phyloP scores from a whole-genome alignment of 106 monocot genomes.

The Phalaenopsis equestris region DNA sequence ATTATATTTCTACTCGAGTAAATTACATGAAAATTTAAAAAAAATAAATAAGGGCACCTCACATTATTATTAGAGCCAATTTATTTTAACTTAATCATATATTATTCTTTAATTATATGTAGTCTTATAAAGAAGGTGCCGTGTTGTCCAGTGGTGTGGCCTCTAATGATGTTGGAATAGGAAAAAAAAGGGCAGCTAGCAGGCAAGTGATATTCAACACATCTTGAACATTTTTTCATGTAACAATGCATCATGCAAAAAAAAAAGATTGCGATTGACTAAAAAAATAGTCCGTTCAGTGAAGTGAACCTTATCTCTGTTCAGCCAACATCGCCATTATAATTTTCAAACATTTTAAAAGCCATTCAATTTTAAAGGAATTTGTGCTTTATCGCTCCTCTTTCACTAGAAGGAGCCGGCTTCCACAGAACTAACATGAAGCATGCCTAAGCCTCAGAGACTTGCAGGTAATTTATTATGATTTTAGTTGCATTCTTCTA shows the following conservation, averaged over 20 bases:
- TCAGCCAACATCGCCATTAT: not conserved
- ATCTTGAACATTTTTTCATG: not conserved
- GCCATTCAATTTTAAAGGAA: not conserved
- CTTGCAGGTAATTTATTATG: not conserved
- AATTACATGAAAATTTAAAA: not conserved
- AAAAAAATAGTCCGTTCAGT: too few relatives aligned
- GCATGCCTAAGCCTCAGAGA: not conserved
- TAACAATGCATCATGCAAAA: not conserved
- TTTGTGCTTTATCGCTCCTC: not conserved
- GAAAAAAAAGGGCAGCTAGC: not conserved
- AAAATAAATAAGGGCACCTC: not conserved
- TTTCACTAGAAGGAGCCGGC: not conserved
- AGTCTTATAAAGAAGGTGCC: not conserved
- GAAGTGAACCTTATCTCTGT: not conserved
- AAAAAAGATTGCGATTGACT: too few relatives aligned
- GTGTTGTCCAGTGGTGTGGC: not conserved
- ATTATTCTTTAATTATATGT: not conserved
- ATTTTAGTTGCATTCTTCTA: not conserved
- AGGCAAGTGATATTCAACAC: not conserved
- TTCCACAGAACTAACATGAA: not conserved
- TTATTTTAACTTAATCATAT: not conserved
- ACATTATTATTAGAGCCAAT: not conserved
- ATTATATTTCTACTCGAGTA: not conserved
- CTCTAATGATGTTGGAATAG: not conserved
- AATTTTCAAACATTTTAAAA: not conserved